Conservation (phyloP, 1,284 basidiomycete species). For the Trichosporon faecale region DNA sequence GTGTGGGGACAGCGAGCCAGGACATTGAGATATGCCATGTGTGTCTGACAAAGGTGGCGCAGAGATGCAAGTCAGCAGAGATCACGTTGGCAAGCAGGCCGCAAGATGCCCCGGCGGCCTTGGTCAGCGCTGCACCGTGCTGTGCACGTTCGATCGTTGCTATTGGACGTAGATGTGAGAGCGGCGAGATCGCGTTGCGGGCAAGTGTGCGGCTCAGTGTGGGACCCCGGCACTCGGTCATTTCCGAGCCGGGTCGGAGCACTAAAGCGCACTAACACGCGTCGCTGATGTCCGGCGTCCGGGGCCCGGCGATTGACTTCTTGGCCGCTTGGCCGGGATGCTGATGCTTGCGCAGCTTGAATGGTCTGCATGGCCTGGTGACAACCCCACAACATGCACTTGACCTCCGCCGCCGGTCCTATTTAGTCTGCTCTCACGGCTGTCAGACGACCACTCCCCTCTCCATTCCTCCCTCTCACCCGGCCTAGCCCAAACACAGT, state of each 20-base stretch:
- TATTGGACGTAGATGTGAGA: neutral
- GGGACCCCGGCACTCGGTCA: neutral
- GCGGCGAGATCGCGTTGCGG: no score
- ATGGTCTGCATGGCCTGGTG: neutral
- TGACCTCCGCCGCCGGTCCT: neutral
- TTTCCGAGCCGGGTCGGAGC: neutral
- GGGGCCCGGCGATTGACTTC: neutral
- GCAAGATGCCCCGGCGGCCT: no score
- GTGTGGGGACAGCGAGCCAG: no score
- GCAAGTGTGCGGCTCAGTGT: no score
- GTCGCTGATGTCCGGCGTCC: neutral
- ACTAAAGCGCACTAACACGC: neutral
- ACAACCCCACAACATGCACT: neutral
- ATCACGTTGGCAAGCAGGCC: no score
- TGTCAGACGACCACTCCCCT: neutral
- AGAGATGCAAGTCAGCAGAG: no score
- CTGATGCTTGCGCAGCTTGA: no score
- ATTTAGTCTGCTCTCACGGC: neutral
- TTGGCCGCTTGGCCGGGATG: no score
- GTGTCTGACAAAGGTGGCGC: neutral
- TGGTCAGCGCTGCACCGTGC: no score
- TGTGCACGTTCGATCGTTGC: no score
- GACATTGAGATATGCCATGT: neutral
- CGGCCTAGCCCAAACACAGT: neutral
- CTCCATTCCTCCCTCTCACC: neutral